Evolutionary conservation across 208 protist genomes (phyloP).

Genomic region (Histomonas meleagridis): DNA sequence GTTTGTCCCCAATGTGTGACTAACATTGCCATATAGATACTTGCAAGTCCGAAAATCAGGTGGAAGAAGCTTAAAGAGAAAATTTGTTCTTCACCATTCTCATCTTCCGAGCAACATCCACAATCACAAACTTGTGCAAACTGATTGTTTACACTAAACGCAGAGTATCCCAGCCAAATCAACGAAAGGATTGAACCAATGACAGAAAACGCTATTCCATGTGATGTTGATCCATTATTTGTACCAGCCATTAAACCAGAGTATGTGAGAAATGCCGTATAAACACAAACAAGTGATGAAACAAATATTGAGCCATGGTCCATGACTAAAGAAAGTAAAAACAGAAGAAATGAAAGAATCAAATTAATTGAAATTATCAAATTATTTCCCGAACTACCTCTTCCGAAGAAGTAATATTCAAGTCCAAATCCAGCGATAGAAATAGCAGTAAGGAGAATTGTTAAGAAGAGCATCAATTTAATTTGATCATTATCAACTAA

Average conservation of each 20-base stretch:
- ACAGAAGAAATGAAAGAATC: neutral
- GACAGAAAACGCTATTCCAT: neutral
- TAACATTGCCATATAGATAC: neutral
- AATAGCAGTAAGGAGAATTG: neutral
- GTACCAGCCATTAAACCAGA: neutral
- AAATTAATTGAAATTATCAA: neutral
- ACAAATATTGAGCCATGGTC: neutral
- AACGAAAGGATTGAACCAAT: neutral
- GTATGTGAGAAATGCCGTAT: neutral
- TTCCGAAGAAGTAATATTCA: neutral
- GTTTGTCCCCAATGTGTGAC: neutral
- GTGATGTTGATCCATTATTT: no score
- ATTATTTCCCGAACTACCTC: neutral
- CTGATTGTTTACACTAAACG: neutral
- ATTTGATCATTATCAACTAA: neutral
- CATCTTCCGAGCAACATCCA: neutral
- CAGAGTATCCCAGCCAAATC: neutral
- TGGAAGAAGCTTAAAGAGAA: slow-evolving; percentile 15
- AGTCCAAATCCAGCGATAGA: neutral
- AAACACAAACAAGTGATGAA: neutral
- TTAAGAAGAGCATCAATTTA: neutral
- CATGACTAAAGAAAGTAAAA: neutral
- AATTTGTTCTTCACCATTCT: neutral
- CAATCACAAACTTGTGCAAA: neutral
- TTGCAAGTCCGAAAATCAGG: neutral